Evolutionary conservation across 2,329 filamentous ascomycete genomes (phyloP).

Genomic region (Chrysoporthe deuterocubensis): DNA sequence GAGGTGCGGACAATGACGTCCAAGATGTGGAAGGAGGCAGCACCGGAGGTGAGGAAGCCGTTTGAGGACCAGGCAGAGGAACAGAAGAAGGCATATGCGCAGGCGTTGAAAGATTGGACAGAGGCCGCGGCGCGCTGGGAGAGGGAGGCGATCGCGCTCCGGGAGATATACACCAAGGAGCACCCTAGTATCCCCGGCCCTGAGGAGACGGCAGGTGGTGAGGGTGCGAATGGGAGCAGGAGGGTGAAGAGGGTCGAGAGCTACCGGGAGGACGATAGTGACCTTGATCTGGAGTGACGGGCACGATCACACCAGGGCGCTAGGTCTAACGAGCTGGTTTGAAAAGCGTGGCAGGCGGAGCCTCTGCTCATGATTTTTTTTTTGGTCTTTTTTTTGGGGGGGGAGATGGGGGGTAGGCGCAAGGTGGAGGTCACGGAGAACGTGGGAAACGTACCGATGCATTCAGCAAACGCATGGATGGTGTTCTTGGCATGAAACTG

Average conservation of each 20-base stretch:
- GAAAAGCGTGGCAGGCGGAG: background rate
- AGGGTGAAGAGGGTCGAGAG: conserved; percentile 39
- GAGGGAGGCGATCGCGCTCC: conserved; percentile 60
- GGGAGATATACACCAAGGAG: conserved; percentile 55
- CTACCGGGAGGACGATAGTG: conserved; percentile 45
- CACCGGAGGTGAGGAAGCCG: conserved; percentile 71
- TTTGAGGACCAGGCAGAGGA: conserved; percentile 75
- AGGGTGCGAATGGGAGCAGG: conserved; percentile 15
- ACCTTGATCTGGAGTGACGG: conserved; percentile 36
- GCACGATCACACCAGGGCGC: background rate
- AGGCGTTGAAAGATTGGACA: conserved; percentile 62
- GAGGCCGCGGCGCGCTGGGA: conserved; percentile 74
- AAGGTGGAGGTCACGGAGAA: background rate
- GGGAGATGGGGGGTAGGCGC: background rate
- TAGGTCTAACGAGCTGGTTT: background rate
- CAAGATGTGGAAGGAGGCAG: conserved; percentile 85
- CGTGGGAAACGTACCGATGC: conserved; percentile 2
- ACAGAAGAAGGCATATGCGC: conserved; percentile 69
- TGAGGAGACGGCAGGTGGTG: conserved; percentile 33
- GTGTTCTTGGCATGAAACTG: conserved; percentile 15
- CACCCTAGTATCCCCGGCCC: conserved; percentile 51
- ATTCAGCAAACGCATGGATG: conserved; percentile 23
- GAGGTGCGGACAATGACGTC: conserved; percentile 86
- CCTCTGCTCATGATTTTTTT: background rate
- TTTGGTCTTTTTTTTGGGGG: conserved; percentile 5